Percentiles rank a stretch among this genome's conserved stretches.
These are phyloP conservation scores for Ehretia macrophylla DNA, from an alignment of 257 asterid genomes.

Conservation along the genomic window DNA sequence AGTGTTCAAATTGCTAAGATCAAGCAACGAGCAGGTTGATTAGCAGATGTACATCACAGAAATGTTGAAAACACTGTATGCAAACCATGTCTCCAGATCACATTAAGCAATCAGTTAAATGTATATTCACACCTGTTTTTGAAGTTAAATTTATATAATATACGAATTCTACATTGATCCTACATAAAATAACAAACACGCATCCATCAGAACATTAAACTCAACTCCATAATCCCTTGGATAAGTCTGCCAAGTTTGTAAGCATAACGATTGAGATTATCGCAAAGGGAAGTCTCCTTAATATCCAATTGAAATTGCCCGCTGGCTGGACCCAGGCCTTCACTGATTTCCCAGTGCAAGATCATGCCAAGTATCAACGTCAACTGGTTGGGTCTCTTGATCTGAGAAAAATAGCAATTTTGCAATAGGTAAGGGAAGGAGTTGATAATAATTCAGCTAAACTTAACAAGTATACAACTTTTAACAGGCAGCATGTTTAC, in stretches of 20 bases:
- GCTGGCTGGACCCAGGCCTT: not conserved
- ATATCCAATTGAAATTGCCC: not conserved
- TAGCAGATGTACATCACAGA: not conserved
- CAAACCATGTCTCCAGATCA: not conserved
- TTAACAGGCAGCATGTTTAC: not conserved
- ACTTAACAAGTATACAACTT: not conserved
- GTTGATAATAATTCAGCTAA: not conserved
- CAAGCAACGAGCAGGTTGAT: not conserved
- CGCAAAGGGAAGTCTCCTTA: too few relatives aligned
- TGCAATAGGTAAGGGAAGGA: not conserved
- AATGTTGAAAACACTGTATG: not conserved
- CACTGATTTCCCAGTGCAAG: conserved; percentile 55
- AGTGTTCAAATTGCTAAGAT: not conserved
- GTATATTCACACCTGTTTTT: too few relatives aligned
- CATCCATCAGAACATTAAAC: not conserved
- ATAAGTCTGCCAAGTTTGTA: not conserved
- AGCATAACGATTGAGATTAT: not conserved
- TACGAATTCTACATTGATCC: not conserved
- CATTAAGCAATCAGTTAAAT: not conserved
- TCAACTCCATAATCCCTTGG: too few relatives aligned
- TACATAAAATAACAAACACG: not conserved
- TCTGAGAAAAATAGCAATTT: conserved; percentile 33
- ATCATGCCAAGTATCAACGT: conserved; percentile 56
- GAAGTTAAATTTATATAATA: too few relatives aligned
- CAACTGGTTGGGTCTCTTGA: conserved; percentile 57